Evolutionary conservation across 345 rosid genomes (phyloP), one percentile per base, ranked within the genome.

Genomic region (Erysimum cheiranthoides): DNA sequence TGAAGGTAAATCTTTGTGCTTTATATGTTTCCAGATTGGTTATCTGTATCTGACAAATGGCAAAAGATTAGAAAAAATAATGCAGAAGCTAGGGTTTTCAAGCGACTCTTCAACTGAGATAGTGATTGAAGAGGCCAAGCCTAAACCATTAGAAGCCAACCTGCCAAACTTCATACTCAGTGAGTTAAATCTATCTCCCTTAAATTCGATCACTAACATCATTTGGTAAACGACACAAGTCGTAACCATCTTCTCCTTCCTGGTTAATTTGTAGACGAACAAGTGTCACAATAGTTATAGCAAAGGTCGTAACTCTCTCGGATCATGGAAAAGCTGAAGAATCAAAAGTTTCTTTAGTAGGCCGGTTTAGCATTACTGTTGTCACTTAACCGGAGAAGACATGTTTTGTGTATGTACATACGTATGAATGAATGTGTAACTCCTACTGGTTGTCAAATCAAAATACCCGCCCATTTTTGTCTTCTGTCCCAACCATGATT

Each of bases 21-120:
- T 43, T 17, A 38, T 74, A 39, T 18, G 31, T 40, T 13, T 68
- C 8, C 65, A 93, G 98, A 81, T 90, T 80, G 98, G 98, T 59
- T 86, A 86, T 81, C 79, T 93, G 17, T 93, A 91, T 83, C 81
- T 93, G 61, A 90, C 91, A 40, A 81, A 91, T 45, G 83, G 61
- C 45, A 85, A 83, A 25, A 88, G 97, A 61, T 78, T 93, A 82
- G 96, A 91, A 34, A 88, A 91, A 61, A 76, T 91, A 61, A 91
- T 93, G 97, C 39, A 49, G 49, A 87, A 83, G 83, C 68, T 93
- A 73, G 97, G 98, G 79, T 91, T 93, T 78, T 82, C 89, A 5
- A 77, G 83, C 2, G 89, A 81, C 38, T 74, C 82, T 65, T 88
- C 94, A 36, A 35, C 79, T 5, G 82, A 82, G 61, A 64, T 78